A percentile compares a stretch with the other conserved stretches of the same genome.
phyloP scores from a whole-genome alignment of 2,329 filamentous ascomycete genomes.

The Aspergillus neotritici region DNA sequence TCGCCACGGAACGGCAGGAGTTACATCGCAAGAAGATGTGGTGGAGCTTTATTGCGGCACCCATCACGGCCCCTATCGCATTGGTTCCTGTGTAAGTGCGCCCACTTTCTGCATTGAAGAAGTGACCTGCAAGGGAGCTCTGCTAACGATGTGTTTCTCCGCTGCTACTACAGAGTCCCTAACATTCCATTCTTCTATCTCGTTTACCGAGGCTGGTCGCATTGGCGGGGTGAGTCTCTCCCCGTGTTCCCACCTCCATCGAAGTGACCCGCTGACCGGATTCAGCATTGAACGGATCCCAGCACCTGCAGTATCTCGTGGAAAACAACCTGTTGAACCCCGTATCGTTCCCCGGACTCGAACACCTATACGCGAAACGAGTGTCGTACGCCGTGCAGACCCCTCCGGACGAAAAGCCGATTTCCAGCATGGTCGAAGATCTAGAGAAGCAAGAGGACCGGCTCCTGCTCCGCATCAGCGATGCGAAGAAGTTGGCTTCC shows the following conservation, averaged over 20 bases:
- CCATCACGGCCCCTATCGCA: slow-evolving; percentile 74
- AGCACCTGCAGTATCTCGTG: slow-evolving; percentile 75
- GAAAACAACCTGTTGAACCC: slow-evolving; percentile 64
- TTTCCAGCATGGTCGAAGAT: slow-evolving; percentile 28
- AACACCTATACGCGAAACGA: slow-evolving; percentile 62
- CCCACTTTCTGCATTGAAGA: not conserved
- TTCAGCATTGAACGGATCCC: slow-evolving; percentile 70
- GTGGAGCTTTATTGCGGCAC: slow-evolving; percentile 77
- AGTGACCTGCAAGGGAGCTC: not conserved
- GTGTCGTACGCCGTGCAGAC: slow-evolving; percentile 29
- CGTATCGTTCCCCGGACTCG: slow-evolving; percentile 62
- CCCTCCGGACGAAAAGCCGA: slow-evolving; percentile 22
- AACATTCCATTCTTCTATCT: slow-evolving; percentile 98
- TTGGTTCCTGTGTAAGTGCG: slow-evolving; percentile 72
- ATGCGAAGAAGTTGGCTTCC: slow-evolving; percentile 55
- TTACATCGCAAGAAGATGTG: slow-evolving; percentile 71
- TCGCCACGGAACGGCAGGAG: slow-evolving; percentile 74
- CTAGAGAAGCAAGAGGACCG: slow-evolving; percentile 41
- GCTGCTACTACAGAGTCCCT: slow-evolving; percentile 57
- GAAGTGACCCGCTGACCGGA: slow-evolving; percentile 14
- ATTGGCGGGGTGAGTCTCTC: slow-evolving; percentile 61
- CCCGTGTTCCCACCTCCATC: not conserved
- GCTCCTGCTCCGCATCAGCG: slow-evolving; percentile 40
- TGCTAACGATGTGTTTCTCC: slow-evolving; percentile 5
- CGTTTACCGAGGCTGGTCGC: slow-evolving; percentile 80